Conservation (phyloP, 2,329 filamentous ascomycete species). For the Colletotrichum destructivum region DNA sequence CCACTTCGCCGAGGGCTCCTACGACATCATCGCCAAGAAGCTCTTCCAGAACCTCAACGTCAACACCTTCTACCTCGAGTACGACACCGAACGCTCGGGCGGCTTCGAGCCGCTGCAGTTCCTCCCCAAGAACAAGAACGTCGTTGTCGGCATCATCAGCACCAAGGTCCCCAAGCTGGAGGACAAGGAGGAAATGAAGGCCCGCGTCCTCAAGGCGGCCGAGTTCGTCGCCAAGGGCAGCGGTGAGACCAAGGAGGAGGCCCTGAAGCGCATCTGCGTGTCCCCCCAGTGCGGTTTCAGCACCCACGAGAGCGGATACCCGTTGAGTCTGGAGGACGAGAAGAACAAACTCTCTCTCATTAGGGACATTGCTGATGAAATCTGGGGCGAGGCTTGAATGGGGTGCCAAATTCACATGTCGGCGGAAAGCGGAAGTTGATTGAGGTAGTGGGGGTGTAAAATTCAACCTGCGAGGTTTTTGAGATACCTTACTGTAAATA, state of each 20-base stretch:
- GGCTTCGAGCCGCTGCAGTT: constrained; percentile 76
- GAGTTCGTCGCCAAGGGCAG: constrained; percentile 79
- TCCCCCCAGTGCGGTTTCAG: constrained; percentile 83
- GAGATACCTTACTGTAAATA: background rate
- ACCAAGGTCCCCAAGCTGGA: constrained; percentile 75
- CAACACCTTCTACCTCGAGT: constrained; percentile 79
- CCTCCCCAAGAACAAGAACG: constrained; percentile 73
- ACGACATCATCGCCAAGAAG: constrained; percentile 77
- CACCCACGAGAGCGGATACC: constrained; percentile 81
- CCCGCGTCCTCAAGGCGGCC: constrained; percentile 72
- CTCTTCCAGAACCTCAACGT: constrained; percentile 75
- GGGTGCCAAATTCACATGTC: no score
- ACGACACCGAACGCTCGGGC: constrained; percentile 75
- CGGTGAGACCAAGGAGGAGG: constrained; percentile 75
- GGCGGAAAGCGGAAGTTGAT: no score
- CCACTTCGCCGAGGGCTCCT: constrained; percentile 77
- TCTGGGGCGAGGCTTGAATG: constrained; percentile 67
- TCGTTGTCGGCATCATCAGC: constrained; percentile 75
- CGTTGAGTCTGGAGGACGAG: constrained; percentile 78
- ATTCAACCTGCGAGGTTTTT: constrained; percentile 11
- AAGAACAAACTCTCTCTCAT: constrained; percentile 81
- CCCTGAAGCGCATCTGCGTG: constrained; percentile 76
- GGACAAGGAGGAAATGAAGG: constrained; percentile 75
- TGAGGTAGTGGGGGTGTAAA: background rate
- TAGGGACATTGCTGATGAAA: constrained; percentile 78